Conservation (phyloP, 2,329 filamentous ascomycete species). For the Ophiocordyceps camponoti-floridani region DNA sequence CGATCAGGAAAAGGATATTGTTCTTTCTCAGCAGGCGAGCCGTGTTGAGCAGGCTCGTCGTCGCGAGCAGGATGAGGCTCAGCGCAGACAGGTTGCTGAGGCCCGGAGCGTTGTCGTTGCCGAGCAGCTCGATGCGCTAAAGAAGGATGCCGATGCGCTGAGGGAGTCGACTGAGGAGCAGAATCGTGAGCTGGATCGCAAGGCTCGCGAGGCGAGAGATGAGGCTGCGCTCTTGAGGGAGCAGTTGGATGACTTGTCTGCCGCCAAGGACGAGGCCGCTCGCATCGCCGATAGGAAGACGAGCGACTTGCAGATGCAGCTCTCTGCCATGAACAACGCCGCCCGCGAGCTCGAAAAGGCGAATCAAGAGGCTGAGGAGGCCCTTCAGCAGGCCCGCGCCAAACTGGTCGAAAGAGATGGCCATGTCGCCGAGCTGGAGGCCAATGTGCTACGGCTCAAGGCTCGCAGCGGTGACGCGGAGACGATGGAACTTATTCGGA, state of each 20-base stretch:
- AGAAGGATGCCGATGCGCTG: conserved; percentile 32
- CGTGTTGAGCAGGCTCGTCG: conserved; percentile 66
- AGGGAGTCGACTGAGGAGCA: conserved; percentile 32
- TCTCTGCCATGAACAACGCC: conserved; percentile 25
- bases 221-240: conserved; percentile 60
- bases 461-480: conserved; percentile 77
- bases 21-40: conserved; percentile 60
- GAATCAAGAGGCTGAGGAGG: conserved; percentile 32
- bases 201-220: conserved; percentile 53
- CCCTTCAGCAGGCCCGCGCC: conserved; percentile 43
- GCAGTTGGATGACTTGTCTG: conserved; percentile 55
- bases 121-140: conserved; percentile 29
- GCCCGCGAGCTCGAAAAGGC: conserved; percentile 43
- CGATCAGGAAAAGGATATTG: conserved; percentile 75
- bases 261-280: conserved; percentile 50
- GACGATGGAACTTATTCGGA: conserved; percentile 67
- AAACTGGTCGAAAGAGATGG: conserved; percentile 51
- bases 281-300: conserved; percentile 37
- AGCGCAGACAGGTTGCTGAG: conserved; percentile 42
- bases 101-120: conserved; percentile 30
- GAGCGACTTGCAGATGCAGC: conserved; percentile 34
- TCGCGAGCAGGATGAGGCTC: conserved; percentile 74
- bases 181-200: conserved; percentile 48
- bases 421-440: conserved; percentile 58
- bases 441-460: conserved; percentile 68